Evolutionary conservation across 176 grass and related monocot genomes (phyloP).

Genomic region (Pharus latifolius): DNA sequence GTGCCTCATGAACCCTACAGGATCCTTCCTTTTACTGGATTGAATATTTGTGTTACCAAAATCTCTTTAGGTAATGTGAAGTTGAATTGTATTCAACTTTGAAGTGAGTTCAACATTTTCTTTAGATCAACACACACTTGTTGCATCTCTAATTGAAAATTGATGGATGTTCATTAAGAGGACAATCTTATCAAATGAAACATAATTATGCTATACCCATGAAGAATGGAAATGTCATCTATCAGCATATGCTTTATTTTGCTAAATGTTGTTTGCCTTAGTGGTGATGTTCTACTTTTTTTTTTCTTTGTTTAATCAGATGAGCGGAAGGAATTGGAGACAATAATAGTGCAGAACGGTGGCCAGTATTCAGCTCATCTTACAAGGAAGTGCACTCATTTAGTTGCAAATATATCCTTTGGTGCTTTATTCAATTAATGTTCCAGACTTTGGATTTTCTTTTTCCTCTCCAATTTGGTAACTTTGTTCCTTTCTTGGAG

Average conservation of each 20-base stretch:
- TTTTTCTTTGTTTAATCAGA: constrained; percentile 38
- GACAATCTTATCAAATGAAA: constrained; percentile 1
- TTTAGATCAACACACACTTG: background rate
- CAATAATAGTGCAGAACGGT: constrained; percentile 85
- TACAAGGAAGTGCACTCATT: constrained; percentile 83
- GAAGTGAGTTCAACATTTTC: constrained; percentile 13
- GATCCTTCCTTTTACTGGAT: constrained; percentile 82
- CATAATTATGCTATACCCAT: background rate
- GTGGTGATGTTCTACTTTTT: background rate
- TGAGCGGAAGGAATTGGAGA: constrained; percentile 51
- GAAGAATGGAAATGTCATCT: background rate
- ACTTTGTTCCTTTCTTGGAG: background rate
- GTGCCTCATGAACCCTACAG: constrained; percentile 87
- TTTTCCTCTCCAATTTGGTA: background rate
- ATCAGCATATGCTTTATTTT: background rate
- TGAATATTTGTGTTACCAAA: constrained; percentile 86
- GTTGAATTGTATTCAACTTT: background rate
- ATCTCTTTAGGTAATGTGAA: constrained; percentile 48
- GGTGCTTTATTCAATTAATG: background rate
- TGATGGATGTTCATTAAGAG: background rate
- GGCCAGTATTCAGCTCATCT: constrained; percentile 80
- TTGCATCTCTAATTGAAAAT: constrained; percentile 14
- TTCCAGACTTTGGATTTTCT: constrained; percentile 1
- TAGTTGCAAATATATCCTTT: constrained; percentile 98
- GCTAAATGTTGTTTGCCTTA: background rate